Percentiles rank a stretch among this genome's conserved stretches.
These are phyloP conservation scores for Brettanomyces nanus DNA, from an alignment of 805 yeast genomes.

Conservation along the genomic window DNA sequence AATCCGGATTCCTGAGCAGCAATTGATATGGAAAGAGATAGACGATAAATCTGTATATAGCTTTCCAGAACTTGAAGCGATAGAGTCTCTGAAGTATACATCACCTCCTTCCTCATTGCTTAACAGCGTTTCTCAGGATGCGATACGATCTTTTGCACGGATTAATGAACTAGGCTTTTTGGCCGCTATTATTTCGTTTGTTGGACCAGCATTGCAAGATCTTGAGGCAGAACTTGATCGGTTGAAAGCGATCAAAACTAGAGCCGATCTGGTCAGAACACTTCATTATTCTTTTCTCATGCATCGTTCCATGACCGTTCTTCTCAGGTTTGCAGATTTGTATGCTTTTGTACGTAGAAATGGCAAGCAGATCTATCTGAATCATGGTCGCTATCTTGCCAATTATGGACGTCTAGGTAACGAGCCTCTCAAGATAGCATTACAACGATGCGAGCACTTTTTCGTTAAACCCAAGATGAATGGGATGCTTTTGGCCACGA, in stretches of 20 bases:
- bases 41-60: not conserved
- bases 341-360: conserved; percentile 38
- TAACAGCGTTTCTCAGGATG: too few relatives aligned
- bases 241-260: too few relatives aligned
- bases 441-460: conserved; percentile 16
- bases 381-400: conserved; percentile 37
- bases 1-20: too few relatives aligned
- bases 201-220: too few relatives aligned
- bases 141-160: too few relatives aligned
- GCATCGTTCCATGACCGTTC: conserved; percentile 33
- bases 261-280: too few relatives aligned
- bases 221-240: too few relatives aligned
- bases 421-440: conserved; percentile 14
- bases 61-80: not conserved
- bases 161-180: too few relatives aligned
- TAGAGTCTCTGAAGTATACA: not conserved
- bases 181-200: too few relatives aligned
- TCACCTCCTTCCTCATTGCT: too few relatives aligned
- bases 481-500: conserved; percentile 38
- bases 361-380: conserved; percentile 39
- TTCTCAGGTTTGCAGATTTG: conserved; percentile 41
- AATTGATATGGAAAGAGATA: conserved; percentile 18
- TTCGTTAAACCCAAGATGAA: conserved; percentile 39
- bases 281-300: conserved; percentile 23
- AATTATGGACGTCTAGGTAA: conserved; percentile 26